Evolutionary conservation across 1,284 basidiomycete genomes (phyloP).

Genomic region (Wolfiporia cocos): DNA sequence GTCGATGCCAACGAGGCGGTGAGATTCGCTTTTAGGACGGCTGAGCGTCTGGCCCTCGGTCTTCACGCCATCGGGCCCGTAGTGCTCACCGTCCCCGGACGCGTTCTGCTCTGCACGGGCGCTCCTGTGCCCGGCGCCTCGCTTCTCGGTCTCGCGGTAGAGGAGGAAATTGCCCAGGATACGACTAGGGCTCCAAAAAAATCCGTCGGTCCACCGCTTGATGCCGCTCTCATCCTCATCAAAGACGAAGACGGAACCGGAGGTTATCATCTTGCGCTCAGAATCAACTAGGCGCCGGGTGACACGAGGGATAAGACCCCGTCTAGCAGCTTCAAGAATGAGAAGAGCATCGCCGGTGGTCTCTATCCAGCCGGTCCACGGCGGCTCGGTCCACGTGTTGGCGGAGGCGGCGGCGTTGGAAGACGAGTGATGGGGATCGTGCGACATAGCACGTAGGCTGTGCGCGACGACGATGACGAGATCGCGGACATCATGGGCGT

Average conservation of each 20-base stretch:
- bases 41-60: conserved; percentile 46
- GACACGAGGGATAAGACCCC: conserved; percentile 88
- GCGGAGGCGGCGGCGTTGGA: conserved; percentile 22
- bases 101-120: conserved; percentile 32
- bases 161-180: conserved; percentile 94
- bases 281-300: conserved; percentile 92
- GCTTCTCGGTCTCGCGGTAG: conserved; percentile 89
- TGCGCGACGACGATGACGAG: conserved; percentile 4
- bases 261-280: conserved; percentile 89
- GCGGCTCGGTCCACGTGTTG: conserved; percentile 69
- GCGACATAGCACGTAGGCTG: conserved; percentile 23
- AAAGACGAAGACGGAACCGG: conserved; percentile 95
- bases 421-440: conserved; percentile 21
- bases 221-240: conserved; percentile 97
- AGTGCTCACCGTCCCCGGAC: conserved; percentile 24
- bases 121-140: conserved; percentile 53
- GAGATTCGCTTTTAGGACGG: conserved; percentile 52
- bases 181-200: conserved; percentile 85
- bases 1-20: conserved; percentile 41
- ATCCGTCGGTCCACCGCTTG: conserved; percentile 97
- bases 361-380: conserved; percentile 91
- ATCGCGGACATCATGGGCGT: conserved; percentile 7
- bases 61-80: conserved; percentile 27
- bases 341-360: conserved; percentile 93
- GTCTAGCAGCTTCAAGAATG: conserved; percentile 89